Evolutionary conservation across 768 basidiomycete genomes (phyloP).

Genomic region (Kwoniella dendrophila): DNA sequence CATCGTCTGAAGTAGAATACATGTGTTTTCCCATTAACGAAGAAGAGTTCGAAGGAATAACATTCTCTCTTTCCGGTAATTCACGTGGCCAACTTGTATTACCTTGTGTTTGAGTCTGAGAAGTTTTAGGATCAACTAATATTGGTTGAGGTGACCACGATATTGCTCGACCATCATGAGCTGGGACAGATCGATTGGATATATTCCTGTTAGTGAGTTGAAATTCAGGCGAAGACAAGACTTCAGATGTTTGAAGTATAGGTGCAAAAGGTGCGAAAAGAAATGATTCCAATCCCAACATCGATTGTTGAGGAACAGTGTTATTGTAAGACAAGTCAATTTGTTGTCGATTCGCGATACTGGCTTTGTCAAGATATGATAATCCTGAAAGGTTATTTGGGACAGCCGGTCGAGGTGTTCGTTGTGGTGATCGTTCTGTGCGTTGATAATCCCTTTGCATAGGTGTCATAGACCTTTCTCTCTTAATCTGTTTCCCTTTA

Average conservation of each 20-base stretch:
- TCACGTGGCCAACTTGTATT: constrained; percentile 21
- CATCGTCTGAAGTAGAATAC: not conserved
- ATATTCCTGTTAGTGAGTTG: not conserved
- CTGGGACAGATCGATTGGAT: not conserved
- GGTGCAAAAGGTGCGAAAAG: constrained; percentile 20
- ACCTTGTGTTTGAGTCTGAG: constrained; percentile 8
- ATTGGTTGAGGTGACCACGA: constrained; percentile 34
- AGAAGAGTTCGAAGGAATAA: constrained; percentile 5
- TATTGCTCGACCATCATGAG: not conserved
- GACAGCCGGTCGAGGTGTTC: not conserved
- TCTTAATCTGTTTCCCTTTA: not conserved
- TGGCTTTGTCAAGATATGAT: too few species aligned
- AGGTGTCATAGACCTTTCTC: constrained; percentile 11
- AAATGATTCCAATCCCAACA: constrained; percentile 15
- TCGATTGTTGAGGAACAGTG: constrained; percentile 3
- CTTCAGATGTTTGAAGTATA: constrained; percentile 5
- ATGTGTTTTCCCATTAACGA: not conserved
- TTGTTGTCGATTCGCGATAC: too few species aligned
- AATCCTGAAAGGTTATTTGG: too few species aligned
- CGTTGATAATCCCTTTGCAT: constrained; percentile 16
- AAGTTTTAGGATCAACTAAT: constrained; percentile 34
- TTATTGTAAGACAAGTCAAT: too few species aligned
- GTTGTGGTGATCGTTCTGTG: not conserved
- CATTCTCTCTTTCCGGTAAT: constrained; percentile 11
- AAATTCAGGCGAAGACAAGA: constrained; percentile 5